Evolutionary conservation across 177 flowering plant species (phyloP), one percentile per base, ranked within the genome.

Genomic region (Vitis hybrid): DNA sequence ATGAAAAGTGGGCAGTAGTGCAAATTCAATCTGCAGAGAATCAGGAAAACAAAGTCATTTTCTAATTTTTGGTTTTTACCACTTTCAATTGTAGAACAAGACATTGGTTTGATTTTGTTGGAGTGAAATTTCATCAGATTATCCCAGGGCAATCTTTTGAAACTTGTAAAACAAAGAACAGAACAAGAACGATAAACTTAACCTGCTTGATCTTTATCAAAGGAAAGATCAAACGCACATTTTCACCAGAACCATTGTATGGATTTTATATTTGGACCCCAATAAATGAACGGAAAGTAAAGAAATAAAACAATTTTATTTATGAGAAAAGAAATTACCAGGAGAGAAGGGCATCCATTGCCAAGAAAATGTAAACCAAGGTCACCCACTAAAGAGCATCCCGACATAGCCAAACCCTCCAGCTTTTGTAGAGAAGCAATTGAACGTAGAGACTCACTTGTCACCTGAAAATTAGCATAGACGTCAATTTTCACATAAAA

Each of bases 331-430:
- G 30, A 49, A 54, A n/a, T 60, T 67, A 84, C 89, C 86, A 78
- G 75, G 49, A 86, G 81, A 6, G 52, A 75, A 52, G 86, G 87
- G 67, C 87, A 86, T 14, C 84, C 84, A 50, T 67, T 67, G 45
- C 75, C 83, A 13, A 86, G 66, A 70, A 59, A 76, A 48, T 66
- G 72, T 61, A 86, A 72, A 10, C 89, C 89, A 50, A n/a, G 40
- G 70, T 84, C 83, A 77, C 79, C 78, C 2, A 84, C 67, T 26
- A 68, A 72, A 56, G 83, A 70, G 64, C 87, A 86, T 0, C 80
- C 82, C 61, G 77, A 81, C 81, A 86, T 78, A 4, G 21, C 58
- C 55, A 86, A 73, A 66, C n/a, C 70, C 78, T 84, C 83, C 80
- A 86, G 68, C 77, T 70, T 77, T 32, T 63, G 64, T 74, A 84